Conservation (phyloP, 352 stramenopile species). For the Pythium brachiatum region DNA sequence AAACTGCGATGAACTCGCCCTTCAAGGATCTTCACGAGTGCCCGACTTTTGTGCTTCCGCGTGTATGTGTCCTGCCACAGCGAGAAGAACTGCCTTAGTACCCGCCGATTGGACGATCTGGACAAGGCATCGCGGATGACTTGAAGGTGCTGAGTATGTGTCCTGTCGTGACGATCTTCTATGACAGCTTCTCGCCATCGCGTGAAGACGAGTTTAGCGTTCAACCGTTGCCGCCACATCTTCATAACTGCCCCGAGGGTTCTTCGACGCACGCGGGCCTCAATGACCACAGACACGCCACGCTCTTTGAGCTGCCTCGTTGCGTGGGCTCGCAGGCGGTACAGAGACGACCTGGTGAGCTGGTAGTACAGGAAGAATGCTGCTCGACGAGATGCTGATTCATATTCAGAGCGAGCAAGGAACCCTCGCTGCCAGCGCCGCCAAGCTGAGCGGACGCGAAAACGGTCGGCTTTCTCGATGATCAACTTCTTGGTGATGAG, state of each 20-base stretch:
- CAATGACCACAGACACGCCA: slow-evolving; percentile 11
- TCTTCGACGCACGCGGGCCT: slow-evolving; percentile 10
- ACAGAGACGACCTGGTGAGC: slow-evolving; percentile 24
- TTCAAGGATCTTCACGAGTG: slow-evolving; percentile 6
- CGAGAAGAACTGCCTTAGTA: slow-evolving; percentile 15
- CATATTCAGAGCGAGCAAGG: background rate
- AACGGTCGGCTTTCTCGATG: slow-evolving; percentile 6
- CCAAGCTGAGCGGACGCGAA: slow-evolving; percentile 13
- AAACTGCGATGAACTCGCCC: slow-evolving; percentile 1
- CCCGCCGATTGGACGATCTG: background rate
- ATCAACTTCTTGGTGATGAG: background rate
- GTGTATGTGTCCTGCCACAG: slow-evolving; percentile 8
- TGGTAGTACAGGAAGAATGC: slow-evolving; percentile 30
- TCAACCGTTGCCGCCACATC: slow-evolving; percentile 23
- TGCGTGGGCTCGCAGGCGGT: slow-evolving; percentile 2
- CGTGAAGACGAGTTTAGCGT: slow-evolving; percentile 20
- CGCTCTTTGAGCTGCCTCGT: slow-evolving; percentile 6
- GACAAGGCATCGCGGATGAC: slow-evolving; percentile 9
- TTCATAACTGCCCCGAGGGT: slow-evolving; percentile 4
- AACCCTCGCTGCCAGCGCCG: slow-evolving; percentile 20
- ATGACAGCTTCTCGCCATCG: slow-evolving; percentile 12
- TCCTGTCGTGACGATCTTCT: background rate
- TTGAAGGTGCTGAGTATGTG: background rate
- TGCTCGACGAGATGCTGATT: slow-evolving; percentile 12
- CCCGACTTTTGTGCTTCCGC: background rate